Evolutionary conservation across 257 asterid species (phyloP).

Genomic region (Fraxinus excelsior): DNA sequence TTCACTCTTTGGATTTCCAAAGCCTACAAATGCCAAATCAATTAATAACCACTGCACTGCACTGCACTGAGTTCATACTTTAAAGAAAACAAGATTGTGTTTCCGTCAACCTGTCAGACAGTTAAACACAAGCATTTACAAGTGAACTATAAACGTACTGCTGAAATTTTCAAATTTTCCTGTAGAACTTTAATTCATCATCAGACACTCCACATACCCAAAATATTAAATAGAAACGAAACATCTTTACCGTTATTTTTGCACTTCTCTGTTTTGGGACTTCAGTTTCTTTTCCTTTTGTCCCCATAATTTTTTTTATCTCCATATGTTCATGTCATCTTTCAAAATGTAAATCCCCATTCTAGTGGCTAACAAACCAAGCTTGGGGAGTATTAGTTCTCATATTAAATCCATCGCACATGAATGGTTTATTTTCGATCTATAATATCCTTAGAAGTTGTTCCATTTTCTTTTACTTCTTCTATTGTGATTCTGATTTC

Average conservation of each 20-base stretch:
- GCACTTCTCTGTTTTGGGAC: not conserved
- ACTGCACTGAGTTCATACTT: not conserved
- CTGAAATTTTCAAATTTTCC: not conserved
- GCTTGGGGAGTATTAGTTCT: slow-evolving; percentile 1
- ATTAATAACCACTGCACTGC: not conserved
- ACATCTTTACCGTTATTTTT: not conserved
- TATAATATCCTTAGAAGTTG: not conserved
- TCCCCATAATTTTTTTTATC: not conserved
- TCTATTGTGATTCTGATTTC: no score
- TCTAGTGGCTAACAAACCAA: not conserved
- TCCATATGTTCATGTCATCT: not conserved
- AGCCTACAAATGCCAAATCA: not conserved
- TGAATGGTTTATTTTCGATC: not conserved
- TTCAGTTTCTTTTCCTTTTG: not conserved
- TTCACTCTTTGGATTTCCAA: no score
- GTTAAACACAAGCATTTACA: not conserved
- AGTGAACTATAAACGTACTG: not conserved
- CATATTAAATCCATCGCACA: not conserved
- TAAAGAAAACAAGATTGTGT: not conserved
- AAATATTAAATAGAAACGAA: not conserved
- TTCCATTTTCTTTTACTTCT: no score
- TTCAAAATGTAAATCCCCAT: not conserved
- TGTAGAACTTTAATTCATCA: not conserved
- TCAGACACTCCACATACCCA: not conserved
- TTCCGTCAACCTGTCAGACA: not conserved